Evolutionary conservation across 768 basidiomycete genomes (phyloP), one percentile per base, ranked within the genome.

Genomic region (Termitomyces sp.): DNA sequence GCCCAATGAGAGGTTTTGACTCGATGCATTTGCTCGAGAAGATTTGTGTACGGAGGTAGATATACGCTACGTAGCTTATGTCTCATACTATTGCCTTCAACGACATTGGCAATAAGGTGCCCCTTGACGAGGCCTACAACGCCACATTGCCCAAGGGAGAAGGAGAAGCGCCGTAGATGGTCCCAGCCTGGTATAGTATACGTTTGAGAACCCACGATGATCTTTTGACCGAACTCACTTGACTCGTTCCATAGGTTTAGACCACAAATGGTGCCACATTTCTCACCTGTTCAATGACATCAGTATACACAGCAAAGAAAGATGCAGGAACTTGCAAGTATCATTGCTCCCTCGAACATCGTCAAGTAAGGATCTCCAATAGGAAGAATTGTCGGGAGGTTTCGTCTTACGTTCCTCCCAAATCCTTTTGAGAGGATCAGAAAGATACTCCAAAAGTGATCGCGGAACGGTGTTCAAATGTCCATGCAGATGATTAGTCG

Each of bases 281-380:
- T 61, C 16, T 59, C 43, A n/a, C 66, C 66, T 67, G 22, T 47
- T 9, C 10, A 26, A 35, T 45, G 28, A 26, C 28, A 22, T 20
- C 16, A 38, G n/a, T 32, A 36, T 35, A 9, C 5, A 26, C 48
- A 20, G 7, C 18, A 30, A 41, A 4, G 6, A 28, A 20, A 40
- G 26, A 28, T 14, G 8, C 6, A 35, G 30, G 13, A 10, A 58
- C 63, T 56, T 60, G 36, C 62, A 66, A 28, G 53, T 52, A 50
- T 65, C 64, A 16, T 62, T 45, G 16, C 54, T 56, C 36, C 56
- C 60, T 7, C 28, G 52, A 30, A 58, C 36, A 2, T 51, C 58
- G 7, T 62, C 58, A 11, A 67, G 53, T 36, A 67, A 60, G 16
- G 66, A 63, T 30, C 38, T 59, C 63, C 63, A 67, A 46, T 65